Evolutionary conservation across 768 basidiomycete species (phyloP), one percentile per base, ranked within the genome.

Genomic region (Lactarius trivialis): DNA sequence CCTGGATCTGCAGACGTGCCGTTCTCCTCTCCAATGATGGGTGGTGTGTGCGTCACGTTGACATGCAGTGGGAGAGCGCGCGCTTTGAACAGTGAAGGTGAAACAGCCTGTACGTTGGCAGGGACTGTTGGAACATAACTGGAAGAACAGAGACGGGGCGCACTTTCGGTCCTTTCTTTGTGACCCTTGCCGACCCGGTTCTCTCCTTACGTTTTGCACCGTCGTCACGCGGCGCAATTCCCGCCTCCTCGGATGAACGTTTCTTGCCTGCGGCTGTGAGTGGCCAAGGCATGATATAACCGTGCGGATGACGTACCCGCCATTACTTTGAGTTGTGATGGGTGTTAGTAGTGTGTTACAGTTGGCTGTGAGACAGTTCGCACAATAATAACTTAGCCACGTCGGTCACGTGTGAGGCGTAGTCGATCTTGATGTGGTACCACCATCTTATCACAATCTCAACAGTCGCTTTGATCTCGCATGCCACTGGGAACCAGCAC

Each of bases 41-140:
- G 85, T 11, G 82, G 81, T 2, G 86, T 87, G 69, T 86, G 82
- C 5, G 86, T 88, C 56, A 90, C 68, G 68, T 79, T 81, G 56
- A 88, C 75, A 67, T 91, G 84, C 8, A 93, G 72, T 2, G 91
- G 88, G 17, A 83, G 73, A 8, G 89, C 90, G 60, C 79, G 80
- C n/a, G 78, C 73, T 67, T 81, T 85, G 76, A 90, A 90, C 11
- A 74, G 70, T 2, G 81, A 74, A 1, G 78, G 74, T 26, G 62
- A 57, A 21, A 63, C 48, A 32, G 30, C 45, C 37, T 59, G 51
- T n/a, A 50, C 15, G 26, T 45, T 45, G n/a, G 9, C 43, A 45
- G 21, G 43, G n/a, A 45, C 21, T 21, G 45, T 33, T 11, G 8
- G 17, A 19, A 50, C 37, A 45, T 54, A n/a, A 54, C 34, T 21